A percentile compares a stretch with the other conserved stretches of the same genome.
phyloP scores from a whole-genome alignment of 257 asterid species.

The Thymus quinquecostatus region DNA sequence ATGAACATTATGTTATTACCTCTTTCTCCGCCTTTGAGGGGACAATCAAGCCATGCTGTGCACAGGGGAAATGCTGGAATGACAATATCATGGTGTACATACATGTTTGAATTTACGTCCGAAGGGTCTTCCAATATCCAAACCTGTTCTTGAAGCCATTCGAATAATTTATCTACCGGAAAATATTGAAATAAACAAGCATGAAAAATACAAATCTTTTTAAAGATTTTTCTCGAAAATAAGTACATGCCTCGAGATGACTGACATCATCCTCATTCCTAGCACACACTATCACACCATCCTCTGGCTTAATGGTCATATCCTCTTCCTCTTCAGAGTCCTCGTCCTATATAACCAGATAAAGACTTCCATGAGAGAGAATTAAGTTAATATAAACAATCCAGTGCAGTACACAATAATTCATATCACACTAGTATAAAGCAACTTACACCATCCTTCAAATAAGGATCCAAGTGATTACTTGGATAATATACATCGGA shows the following conservation, averaged over 20 bases:
- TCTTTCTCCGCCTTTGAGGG: conserved; percentile 74
- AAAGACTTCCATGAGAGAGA: conserved; percentile 11
- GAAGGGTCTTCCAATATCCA: conserved; percentile 74
- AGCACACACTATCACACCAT: conserved; percentile 79
- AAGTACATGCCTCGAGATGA: conserved; percentile 77
- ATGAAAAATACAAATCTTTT: not conserved
- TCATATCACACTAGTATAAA: not conserved
- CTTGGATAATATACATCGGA: conserved; percentile 62
- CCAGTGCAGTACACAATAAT: not conserved
- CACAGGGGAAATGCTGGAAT: conserved; percentile 95
- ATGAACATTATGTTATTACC: conserved; percentile 43
- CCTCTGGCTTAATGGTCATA: conserved; percentile 76
- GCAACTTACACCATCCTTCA: conserved; percentile 62
- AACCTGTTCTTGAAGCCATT: conserved; percentile 50
- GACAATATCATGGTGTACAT: conserved; percentile 81
- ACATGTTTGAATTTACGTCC: conserved; percentile 58
- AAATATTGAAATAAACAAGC: not conserved
- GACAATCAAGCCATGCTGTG: conserved; percentile 94
- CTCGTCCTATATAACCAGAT: conserved; percentile 50
- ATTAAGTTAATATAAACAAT: not conserved
- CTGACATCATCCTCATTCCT: conserved; percentile 92
- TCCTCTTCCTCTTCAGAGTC: conserved; percentile 84
- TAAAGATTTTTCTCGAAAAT: conserved; percentile 9
- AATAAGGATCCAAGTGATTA: conserved; percentile 83
- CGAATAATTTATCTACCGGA: conserved; percentile 9